Evolutionary conservation across 305 asterid genomes (phyloP), one percentile per base, ranked within the genome.

Genomic region (Fraxinus dipetala): DNA sequence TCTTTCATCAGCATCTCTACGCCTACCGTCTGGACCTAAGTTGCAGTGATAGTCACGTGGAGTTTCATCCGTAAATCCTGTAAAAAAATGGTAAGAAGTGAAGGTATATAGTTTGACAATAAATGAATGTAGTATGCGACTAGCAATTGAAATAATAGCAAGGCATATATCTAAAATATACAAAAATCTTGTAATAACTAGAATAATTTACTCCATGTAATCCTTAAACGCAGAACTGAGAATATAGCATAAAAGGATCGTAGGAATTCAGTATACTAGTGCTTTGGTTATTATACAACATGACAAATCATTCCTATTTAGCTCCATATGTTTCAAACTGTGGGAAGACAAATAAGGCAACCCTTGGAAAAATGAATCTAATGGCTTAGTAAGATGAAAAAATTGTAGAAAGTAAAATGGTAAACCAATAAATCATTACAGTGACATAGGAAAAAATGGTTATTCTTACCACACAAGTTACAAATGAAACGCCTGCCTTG

Each of bases 11-110:
- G 87, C 93, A 82, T 91, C 94, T 81, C 93, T 89, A 36, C 94
- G 90, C 87, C 91, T 86, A 38, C 94, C 94, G 0, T 96, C 99
- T 28, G 99, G 99, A 77, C 99, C 99, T 85, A 96, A 91, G 90
- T 95, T 95, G 93, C 98, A 96, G 85, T 91, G 98, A 88, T 96
- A 96, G 84, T 95, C 98, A 43, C 95, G 97, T 9, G 98, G 98
- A 75, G 98, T 94, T 86, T 93, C 98, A 88, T 95, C 97, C 18
- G 93, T 88, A 86, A 91, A 91, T 85, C 98, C 99, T 96, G 92
- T 82, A 91, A 72, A 32, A 72, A 7, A 72, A 72, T 31, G n/a
- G 48, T 32, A 34, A 72, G 24, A 30, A 69, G 28, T 16, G 43
- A 72, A 31, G 74, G 48, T 40, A 72, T 32, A 32, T 16, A 72